Percentiles rank a stretch among this genome's conserved stretches.
Conservation (phyloP, 306 rosid species). For the Cicer chorassanicum region DNA sequence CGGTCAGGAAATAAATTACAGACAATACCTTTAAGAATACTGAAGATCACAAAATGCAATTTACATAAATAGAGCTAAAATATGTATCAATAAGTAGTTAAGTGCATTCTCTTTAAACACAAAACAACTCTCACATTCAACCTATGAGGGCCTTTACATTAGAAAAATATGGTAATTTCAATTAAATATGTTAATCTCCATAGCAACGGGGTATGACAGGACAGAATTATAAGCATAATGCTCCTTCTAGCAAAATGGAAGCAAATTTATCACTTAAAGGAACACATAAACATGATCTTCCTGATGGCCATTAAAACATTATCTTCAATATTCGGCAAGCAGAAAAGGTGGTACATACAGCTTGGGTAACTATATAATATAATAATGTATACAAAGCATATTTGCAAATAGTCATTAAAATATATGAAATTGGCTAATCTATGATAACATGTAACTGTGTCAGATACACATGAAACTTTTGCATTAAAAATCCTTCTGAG, state of each 20-base stretch:
- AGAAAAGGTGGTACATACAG: not conserved
- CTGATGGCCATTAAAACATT: not conserved
- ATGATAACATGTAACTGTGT: constrained; percentile 17
- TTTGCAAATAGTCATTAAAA: constrained; percentile 33
- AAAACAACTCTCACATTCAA: constrained; percentile 34
- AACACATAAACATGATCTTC: not conserved
- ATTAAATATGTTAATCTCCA: constrained; percentile 25
- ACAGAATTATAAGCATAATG: constrained; percentile 14
- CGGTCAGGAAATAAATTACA: not conserved
- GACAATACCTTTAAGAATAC: constrained; percentile 22
- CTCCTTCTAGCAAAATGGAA: constrained; percentile 8
- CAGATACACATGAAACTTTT: constrained; percentile 18
- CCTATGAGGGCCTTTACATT: not conserved
- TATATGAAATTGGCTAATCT: constrained; percentile 19
- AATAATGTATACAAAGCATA: constrained; percentile 11
- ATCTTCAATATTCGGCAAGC: not conserved
- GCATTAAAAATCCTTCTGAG: constrained; percentile 16
- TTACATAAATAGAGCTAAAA: constrained; percentile 22
- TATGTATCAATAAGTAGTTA: constrained; percentile 8
- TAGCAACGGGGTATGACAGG: not conserved
- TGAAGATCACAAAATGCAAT: constrained; percentile 28
- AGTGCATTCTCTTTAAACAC: constrained; percentile 32
- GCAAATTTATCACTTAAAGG: constrained; percentile 22
- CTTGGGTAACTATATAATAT: constrained; percentile 19
- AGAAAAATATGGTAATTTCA: constrained; percentile 4